Percentiles rank a stretch among this genome's conserved stretches.
phyloP scores from a whole-genome alignment of 2,329 filamentous ascomycete genomes.

The Penicillium hesseltinei region DNA sequence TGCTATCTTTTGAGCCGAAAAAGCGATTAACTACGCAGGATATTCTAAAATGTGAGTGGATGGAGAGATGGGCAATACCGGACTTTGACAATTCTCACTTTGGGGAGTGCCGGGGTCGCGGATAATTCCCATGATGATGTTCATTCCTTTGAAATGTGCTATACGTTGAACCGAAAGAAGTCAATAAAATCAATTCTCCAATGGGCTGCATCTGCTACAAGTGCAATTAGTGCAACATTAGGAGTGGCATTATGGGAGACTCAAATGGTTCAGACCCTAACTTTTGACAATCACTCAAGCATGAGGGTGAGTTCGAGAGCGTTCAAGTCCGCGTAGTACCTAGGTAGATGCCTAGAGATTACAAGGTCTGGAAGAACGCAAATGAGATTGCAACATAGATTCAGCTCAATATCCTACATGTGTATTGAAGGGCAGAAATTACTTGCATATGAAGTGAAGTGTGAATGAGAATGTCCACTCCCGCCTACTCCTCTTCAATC shows the following conservation, averaged over 20 bases:
- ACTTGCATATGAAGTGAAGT: slow-evolving; percentile 2
- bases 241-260: background rate
- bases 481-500: slow-evolving; percentile 62
- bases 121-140: too few species aligned
- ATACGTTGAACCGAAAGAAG: background rate
- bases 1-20: too few species aligned
- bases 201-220: background rate
- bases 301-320: too few species aligned
- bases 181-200: background rate
- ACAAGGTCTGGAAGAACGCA: background rate
- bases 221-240: background rate
- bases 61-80: too few species aligned
- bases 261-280: background rate
- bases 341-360: background rate
- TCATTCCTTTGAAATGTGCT: too few species aligned
- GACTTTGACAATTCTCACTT: too few species aligned
- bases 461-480: background rate
- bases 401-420: slow-evolving; percentile 6
- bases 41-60: too few species aligned
- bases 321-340: background rate
- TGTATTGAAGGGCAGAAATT: background rate
- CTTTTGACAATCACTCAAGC: background rate
- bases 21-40: too few species aligned
- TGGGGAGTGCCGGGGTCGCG: too few species aligned
- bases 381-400: background rate